Base-by-base conservation (phyloP, 1,139 yeast genomes). In the Protomyces pachydermus region DNA sequence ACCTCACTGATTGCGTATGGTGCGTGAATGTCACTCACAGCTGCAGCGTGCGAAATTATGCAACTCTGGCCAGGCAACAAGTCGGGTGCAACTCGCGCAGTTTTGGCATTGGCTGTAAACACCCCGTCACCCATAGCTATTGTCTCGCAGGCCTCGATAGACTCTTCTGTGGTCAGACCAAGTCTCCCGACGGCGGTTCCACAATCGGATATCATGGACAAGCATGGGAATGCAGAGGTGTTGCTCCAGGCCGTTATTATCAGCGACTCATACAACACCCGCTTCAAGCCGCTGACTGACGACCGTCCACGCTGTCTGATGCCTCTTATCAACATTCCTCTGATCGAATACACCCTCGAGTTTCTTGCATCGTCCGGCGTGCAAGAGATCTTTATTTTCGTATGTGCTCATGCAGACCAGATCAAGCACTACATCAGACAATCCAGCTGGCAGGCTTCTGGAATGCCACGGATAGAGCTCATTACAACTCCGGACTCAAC, bases 311-410 rank as follows among this genome's bases (percentile, higher is more conserved):
- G 97, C 70, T 93, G 98, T 76, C 79, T 93, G 56, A 78, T 93
- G 68, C 97, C 97, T 1, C 78, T 93, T 67, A 97, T 96, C 50
- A 91, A 91, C 72, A 90, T 89, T 10, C 98, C 99, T 2, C 80
- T 93, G 71, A 85, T 93, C 68, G 98, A 93, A 74, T 93, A 95
- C 73, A 95, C 99, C 1, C 78, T 93, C 64, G 98, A 93, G 75
- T 93, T 93, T 72, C 79, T 93, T 61, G 97, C 98, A 16, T 87
- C 86, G 69, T 90, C 96, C 1, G 91, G 91, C 12, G 97, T 91
- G 46, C 84, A 85, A 68, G 98, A 93, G 72, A 97, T 95, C 2
- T 90, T 83, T 73, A 78, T 93, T 67, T 87, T 91, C 82, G 91
- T 97, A 74, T 84, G 95, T 56, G 80, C 95, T 3, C 97, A 93